Conservation (phyloP, 1,284 basidiomycete genomes). For the Rhodotorula sp. region DNA sequence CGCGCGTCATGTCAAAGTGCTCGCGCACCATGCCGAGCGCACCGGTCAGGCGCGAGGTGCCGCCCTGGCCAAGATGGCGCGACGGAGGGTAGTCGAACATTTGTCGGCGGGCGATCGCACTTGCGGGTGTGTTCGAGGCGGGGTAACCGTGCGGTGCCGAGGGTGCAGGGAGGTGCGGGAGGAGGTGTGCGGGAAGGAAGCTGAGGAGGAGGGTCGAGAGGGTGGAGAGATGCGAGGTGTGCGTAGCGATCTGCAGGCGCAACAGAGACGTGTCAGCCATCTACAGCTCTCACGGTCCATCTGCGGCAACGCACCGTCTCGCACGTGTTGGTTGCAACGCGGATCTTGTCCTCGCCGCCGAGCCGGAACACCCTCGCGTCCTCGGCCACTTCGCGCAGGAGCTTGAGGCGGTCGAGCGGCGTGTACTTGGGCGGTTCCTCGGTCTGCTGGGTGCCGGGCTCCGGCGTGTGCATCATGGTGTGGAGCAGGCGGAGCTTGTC, state of each 20-base stretch:
- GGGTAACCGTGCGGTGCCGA: conserved; percentile 46
- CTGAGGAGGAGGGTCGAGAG: conserved; percentile 42
- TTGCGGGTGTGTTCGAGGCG: conserved; percentile 15
- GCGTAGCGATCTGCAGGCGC: conserved; percentile 39
- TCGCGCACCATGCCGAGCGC: conserved; percentile 32
- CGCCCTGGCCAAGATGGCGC: conserved; percentile 20
- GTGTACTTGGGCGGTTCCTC: conserved; percentile 62
- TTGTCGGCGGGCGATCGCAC: conserved; percentile 25
- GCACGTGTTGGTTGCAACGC: conserved; percentile 90
- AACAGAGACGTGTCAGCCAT: not conserved
- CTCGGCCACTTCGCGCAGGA: conserved; percentile 89
- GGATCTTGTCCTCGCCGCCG: conserved; percentile 98
- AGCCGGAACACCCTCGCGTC: conserved; percentile 88
- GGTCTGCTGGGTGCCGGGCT: conserved; percentile 16
- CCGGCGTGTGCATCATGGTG: conserved; percentile 59
- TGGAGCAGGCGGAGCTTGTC: conserved; percentile 73
- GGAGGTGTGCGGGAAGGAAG: conserved; percentile 41
- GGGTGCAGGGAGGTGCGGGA: conserved; percentile 40
- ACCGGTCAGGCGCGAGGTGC: conserved; percentile 11
- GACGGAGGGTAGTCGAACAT: conserved; percentile 33
- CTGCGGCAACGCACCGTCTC: conserved; percentile 61
- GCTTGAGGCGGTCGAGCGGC: conserved; percentile 78
- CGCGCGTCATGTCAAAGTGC: conserved; percentile 27
- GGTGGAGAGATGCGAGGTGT: conserved; percentile 43
- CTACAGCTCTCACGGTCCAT: too few species aligned